Percentiles rank a stretch among this genome's conserved stretches.
Evolutionary conservation across 2,329 filamentous ascomycete genomes (phyloP).

Genomic region (Fusarium nisikadoi): DNA sequence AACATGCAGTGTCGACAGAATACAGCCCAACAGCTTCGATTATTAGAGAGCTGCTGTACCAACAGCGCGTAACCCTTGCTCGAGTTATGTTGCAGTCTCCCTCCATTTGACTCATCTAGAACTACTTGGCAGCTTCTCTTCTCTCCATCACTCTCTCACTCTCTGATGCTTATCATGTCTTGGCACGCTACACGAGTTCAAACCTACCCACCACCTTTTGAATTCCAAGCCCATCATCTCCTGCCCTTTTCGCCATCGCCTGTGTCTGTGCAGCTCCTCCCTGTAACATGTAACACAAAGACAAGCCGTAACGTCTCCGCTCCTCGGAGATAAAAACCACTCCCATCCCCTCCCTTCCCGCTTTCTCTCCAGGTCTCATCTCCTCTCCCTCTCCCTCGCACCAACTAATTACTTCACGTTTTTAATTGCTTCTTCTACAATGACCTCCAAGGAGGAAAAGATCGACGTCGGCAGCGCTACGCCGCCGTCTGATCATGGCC

Average conservation of each 20-base stretch:
- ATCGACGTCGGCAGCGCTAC: conserved; percentile 27
- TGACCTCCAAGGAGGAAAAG: conserved; percentile 41
- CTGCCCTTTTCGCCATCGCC: conserved; percentile 42
- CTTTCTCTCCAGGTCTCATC: neutral
- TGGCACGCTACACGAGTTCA: conserved; percentile 18
- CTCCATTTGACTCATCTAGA: conserved; percentile 9
- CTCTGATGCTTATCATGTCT: conserved; percentile 26
- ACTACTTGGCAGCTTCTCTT: conserved; percentile 14
- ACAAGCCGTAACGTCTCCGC: neutral
- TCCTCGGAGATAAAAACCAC: conserved; percentile 27
- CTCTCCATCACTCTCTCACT: neutral
- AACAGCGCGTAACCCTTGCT: neutral
- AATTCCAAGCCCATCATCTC: conserved; percentile 13
- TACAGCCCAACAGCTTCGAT: neutral
- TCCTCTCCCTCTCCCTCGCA: neutral
- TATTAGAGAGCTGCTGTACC: neutral
- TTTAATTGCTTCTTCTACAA: neutral
- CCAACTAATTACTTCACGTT: neutral
- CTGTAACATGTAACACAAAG: neutral
- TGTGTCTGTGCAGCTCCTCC: neutral
- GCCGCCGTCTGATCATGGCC: conserved; percentile 13
- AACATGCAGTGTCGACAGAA: neutral
- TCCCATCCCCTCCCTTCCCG: neutral
- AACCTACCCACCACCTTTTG: neutral
- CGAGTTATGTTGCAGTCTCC: neutral